A percentile compares a stretch with the other conserved stretches of the same genome.
Evolutionary conservation across 345 rosid genomes (phyloP).

Genomic region (Erucastrum elatum): DNA sequence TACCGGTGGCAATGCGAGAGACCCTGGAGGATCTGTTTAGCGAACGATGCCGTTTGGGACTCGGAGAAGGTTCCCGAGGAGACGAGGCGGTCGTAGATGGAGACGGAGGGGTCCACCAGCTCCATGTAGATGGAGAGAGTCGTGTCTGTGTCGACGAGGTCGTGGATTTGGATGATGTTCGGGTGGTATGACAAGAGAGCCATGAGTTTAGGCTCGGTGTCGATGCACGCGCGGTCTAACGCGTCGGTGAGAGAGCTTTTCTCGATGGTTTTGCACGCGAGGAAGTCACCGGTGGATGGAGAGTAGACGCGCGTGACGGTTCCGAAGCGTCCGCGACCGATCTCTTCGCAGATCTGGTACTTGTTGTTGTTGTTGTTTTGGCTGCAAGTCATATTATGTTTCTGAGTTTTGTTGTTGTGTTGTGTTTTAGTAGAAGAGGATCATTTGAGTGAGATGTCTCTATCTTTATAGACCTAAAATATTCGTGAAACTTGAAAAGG

Average conservation of each 20-base stretch:
- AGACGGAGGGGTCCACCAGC: slow-evolving; percentile 49
- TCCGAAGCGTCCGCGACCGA: slow-evolving; percentile 83
- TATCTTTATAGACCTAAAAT: slow-evolving; percentile 24
- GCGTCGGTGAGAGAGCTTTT: slow-evolving; percentile 54
- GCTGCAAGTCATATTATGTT: slow-evolving; percentile 32
- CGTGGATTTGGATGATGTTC: slow-evolving; percentile 57
- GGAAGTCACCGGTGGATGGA: slow-evolving; percentile 45
- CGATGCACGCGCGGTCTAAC: slow-evolving; percentile 63
- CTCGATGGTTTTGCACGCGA: slow-evolving; percentile 71
- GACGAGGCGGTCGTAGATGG: slow-evolving; percentile 53
- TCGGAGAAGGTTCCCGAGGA: slow-evolving; percentile 43
- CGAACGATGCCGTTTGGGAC: slow-evolving; percentile 46
- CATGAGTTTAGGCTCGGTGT: slow-evolving; percentile 71
- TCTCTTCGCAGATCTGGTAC: slow-evolving; percentile 67
- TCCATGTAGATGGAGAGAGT: slow-evolving; percentile 60
- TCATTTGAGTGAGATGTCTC: not conserved
- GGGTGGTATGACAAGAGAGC: slow-evolving; percentile 57
- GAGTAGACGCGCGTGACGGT: slow-evolving; percentile 57
- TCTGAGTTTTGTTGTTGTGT: not conserved
- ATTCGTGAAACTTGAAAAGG: not conserved
- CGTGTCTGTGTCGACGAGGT: slow-evolving; percentile 56
- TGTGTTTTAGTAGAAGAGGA: not conserved
- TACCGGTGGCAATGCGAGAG: slow-evolving; percentile 67
- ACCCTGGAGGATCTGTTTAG: slow-evolving; percentile 55
- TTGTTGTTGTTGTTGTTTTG: slow-evolving; percentile 40